Evolutionary conservation across 176 grass and related monocot species (phyloP).

Genomic region (Thalia dealbata): DNA sequence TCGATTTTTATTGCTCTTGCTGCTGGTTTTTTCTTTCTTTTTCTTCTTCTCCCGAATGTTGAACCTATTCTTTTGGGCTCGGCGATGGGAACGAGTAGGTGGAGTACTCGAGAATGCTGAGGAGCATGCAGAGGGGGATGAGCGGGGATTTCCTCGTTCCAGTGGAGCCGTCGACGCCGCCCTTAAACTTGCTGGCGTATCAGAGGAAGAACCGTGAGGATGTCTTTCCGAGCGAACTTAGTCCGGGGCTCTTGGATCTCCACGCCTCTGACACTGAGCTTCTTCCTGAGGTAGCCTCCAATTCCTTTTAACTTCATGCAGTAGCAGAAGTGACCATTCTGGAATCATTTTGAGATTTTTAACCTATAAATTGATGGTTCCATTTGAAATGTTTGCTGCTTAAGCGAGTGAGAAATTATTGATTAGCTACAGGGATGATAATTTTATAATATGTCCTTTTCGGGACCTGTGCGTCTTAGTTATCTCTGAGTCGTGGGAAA

Average conservation of each 20-base stretch:
- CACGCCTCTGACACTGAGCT: constrained; percentile 47
- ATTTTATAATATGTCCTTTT: no score
- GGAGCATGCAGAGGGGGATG: constrained; percentile 5
- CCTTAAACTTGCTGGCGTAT: not conserved
- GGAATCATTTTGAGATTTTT: not conserved
- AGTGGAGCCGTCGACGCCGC: constrained; percentile 21
- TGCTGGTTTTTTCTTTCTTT: not conserved
- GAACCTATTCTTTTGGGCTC: not conserved
- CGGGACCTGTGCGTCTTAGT: no score
- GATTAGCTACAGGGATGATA: no score
- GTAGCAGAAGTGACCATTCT: not conserved
- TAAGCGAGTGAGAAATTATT: no score
- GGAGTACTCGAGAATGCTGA: constrained; percentile 35
- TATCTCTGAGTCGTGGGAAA: no score
- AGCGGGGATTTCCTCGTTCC: constrained; percentile 12
- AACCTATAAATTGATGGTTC: not conserved
- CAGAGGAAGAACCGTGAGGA: no score
- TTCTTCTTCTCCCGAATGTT: not conserved
- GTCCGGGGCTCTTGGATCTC: constrained; percentile 45
- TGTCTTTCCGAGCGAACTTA: constrained; percentile 1
- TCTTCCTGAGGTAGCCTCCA: constrained; percentile 29
- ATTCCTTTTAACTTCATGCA: not conserved
- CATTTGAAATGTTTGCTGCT: no score
- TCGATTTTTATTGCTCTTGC: not conserved
- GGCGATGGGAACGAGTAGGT: constrained; percentile 9